Percentiles rank a stretch among this genome's conserved stretches.
These are phyloP conservation scores for Rhodotorula glutinis DNA, from an alignment of 1,284 basidiomycete genomes.

Conservation along the genomic window DNA sequence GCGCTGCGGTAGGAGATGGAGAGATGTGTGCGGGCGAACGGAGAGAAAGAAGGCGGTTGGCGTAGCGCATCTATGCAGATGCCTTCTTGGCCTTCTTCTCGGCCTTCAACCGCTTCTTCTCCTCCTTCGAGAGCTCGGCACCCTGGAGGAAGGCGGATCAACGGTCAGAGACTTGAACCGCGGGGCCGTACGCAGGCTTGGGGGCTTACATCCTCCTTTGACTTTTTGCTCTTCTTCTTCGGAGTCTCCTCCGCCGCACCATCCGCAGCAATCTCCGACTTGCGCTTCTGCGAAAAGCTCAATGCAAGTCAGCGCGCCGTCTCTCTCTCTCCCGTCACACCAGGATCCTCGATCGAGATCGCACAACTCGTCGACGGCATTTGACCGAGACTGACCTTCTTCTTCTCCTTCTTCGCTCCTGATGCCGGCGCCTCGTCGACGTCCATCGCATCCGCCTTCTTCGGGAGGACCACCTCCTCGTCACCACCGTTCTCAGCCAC, in stretches of 20 bases:
- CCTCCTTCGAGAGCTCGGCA: slow-evolving; percentile 6
- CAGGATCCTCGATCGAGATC: too few relatives aligned
- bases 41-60: too few relatives aligned
- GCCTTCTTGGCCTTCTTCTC: slow-evolving; percentile 25
- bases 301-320: too few relatives aligned
- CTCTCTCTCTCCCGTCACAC: too few relatives aligned
- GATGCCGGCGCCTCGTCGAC: slow-evolving; percentile 24
- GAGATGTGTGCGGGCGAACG: too few relatives aligned
- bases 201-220: slow-evolving; percentile 1
- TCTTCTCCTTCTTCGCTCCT: slow-evolving; percentile 39
- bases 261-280: slow-evolving; percentile 5
- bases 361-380: too few relatives aligned
- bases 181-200: too few relatives aligned
- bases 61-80: slow-evolving; percentile 2
- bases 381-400: slow-evolving; percentile 27
- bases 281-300: slow-evolving; percentile 8
- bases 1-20: too few relatives aligned
- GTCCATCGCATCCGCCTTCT: slow-evolving; percentile 20
- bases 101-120: slow-evolving; percentile 14
- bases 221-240: slow-evolving; percentile 19
- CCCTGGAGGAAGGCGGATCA: background rate
- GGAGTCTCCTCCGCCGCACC: slow-evolving; percentile 4
- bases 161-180: too few relatives aligned
- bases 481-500: slow-evolving; percentile 20
- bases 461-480: slow-evolving; percentile 22